Evolutionary conservation across 495 filamentous ascomycete genomes (phyloP).

Genomic region (Penicillium daleae): DNA sequence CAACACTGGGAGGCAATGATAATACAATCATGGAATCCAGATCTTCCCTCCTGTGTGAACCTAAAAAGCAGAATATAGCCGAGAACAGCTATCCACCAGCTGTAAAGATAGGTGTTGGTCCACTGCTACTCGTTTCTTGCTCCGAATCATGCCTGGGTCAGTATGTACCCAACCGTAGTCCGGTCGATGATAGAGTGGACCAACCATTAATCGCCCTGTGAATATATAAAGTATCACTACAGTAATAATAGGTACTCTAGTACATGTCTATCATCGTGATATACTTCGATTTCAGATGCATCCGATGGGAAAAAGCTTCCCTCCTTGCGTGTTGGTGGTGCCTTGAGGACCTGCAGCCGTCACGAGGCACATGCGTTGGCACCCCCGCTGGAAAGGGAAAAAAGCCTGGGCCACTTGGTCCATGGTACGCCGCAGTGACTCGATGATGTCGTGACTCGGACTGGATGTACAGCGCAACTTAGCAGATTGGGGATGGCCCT

Average conservation of each 20-base stretch:
- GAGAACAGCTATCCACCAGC: neutral
- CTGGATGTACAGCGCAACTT: neutral
- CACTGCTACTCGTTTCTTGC: neutral
- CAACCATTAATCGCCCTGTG: neutral
- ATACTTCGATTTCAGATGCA: neutral
- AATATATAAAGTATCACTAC: neutral
- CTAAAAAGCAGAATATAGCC: neutral
- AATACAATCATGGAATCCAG: too few species aligned
- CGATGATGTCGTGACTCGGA: constrained; percentile 31
- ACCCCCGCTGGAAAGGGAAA: constrained; percentile 3
- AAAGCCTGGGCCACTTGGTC: constrained; percentile 9
- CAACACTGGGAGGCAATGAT: constrained; percentile 2
- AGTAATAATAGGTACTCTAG: neutral
- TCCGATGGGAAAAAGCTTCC: constrained; percentile 4
- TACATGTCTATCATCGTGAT: neutral
- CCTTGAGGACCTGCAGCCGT: constrained; percentile 26
- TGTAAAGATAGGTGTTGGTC: neutral
- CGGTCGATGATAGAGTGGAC: neutral
- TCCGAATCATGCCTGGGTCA: neutral
- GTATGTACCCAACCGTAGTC: neutral
- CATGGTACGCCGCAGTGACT: constrained; percentile 23
- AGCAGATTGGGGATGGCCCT: neutral
- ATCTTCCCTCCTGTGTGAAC: constrained; percentile 8
- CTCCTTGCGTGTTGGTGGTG: constrained; percentile 17
- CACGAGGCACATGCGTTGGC: constrained; percentile 25